Evolutionary conservation across 345 rosid genomes (phyloP), one percentile per base, ranked within the genome.

Genomic region (Aquilaria sinensis): DNA sequence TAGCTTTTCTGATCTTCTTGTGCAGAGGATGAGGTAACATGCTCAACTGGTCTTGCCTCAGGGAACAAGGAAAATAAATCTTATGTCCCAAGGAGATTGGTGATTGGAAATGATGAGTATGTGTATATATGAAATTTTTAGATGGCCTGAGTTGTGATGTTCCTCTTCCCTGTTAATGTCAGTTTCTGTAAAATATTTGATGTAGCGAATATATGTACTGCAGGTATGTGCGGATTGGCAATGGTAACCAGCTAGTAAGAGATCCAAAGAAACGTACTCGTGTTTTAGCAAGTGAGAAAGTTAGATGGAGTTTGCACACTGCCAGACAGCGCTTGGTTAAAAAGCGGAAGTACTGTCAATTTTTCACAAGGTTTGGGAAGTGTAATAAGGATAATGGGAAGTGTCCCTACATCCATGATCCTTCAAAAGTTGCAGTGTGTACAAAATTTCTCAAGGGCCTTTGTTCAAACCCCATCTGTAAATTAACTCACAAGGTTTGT

Each of bases 301-400:
- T 94, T 66, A 77, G 95, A 49, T 94, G 97, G 99, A 90, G 99
- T 71, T 81, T 90, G 85, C 97, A 90, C 73, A 86, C 96, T 67
- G 96, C 81, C 23, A 83, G 99, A 75, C 77, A 80, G 67, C 84
- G 95, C 67, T 73, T 83, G 78, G 90, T 90, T 66, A 90, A 72
- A 73, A 94, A 75, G 75, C 82, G 86, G 71, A 88, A 78, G 67
- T 94, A 88, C 73, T 88, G 97, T 75, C 96, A 90, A 72, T 90
- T 94, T 60, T 94, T 88, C 75, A 94, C 99, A 53, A 88, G 97
- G 81, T 94, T 94, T 55, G 97, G 99, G 33, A 86, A 86, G 74
- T 94, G 97, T 88, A 90, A 88, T 83, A 94, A 94, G 79, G 87
- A 78, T 72, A 83, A 82, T 70, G 97, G 96, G 56, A 88, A 88